Base-by-base conservation (phyloP, 345 rosid genomes). In the Bruguiera parviflora region DNA sequence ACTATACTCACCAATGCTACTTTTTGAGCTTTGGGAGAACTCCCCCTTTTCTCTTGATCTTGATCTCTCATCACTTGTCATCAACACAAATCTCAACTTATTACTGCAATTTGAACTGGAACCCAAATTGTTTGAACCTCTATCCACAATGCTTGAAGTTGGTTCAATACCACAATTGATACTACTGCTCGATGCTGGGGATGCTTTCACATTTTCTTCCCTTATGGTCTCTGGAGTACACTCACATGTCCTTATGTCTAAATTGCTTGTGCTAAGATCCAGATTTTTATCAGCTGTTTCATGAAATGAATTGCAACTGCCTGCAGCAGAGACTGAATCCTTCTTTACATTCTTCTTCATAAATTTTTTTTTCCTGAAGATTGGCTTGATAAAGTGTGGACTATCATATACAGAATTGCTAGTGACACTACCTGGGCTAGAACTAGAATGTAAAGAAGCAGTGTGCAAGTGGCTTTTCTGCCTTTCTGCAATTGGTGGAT, bases 1-100 rank as follows among this genome's bases (percentile, higher is more conserved):
- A 60, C 92, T 89, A 67, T 81, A 86, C 16, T 87, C 91, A 66
- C 89, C 92, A 4, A 87, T 84, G 81, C 96, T 89, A 77, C 96
- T 87, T 80, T 89, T 89, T 18, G 92, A 89, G 83, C 88, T 89
- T 66, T 85, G 95, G 55, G 95, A 89, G 76, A 87, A 81, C 61
- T 87, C 89, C 7, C 84, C 86, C 73, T 87, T 89, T 39, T 84
- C 89, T 76, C 84, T 82, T 64, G 84, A 78, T 69, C 82, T 80
- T 60, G 85, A 82, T 73, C 68, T 79, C 53, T 84, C 88, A 63
- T 85, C 90, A 63, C 73, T 69, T 77, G 77, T 87, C 21, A 63
- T 29, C 67, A 77, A 67, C 43, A 73, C 35, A 52, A 75, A 68
- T 71, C 74, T 83, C 61, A 63, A 67, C 75, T 75, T 70, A 63